Percentiles rank a stretch among this genome's conserved stretches.
Evolutionary conservation across 208 protist species (phyloP).

Genomic region (Wallacemonas sp.): DNA sequence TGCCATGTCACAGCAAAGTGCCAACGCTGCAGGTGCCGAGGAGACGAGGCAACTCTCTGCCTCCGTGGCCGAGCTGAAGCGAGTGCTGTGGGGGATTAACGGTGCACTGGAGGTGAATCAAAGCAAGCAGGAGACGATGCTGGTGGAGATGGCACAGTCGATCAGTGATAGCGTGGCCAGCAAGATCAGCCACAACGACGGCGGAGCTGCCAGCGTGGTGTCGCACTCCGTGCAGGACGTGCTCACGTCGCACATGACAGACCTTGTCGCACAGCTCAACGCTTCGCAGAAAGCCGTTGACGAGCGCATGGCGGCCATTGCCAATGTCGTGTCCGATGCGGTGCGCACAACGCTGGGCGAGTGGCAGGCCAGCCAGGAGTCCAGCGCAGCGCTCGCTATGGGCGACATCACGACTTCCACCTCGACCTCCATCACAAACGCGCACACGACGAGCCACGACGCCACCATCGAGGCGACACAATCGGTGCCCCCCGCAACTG

Average conservation of each 20-base stretch:
- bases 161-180: constrained; percentile 61
- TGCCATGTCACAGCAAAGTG: too few species aligned
- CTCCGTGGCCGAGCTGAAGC: constrained; percentile 38
- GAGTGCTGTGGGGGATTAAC: constrained; percentile 15
- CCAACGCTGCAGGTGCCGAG: background rate
- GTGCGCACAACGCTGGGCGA: background rate
- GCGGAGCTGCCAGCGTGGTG: constrained; percentile 18
- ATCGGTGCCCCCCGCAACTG: constrained; percentile 12
- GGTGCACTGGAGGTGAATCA: constrained; percentile 25
- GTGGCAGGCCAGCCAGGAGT: background rate
- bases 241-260: constrained; percentile 39
- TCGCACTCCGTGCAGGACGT: constrained; percentile 51
- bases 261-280: constrained; percentile 30
- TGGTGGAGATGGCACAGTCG: constrained; percentile 57
- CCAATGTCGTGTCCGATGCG: constrained; percentile 3
- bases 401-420: too few species aligned
- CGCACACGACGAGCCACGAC: background rate
- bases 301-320: constrained; percentile 9
- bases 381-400: too few species aligned
- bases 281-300: constrained; percentile 23
- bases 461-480: background rate
- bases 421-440: background rate
- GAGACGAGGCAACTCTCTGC: constrained; percentile 13
- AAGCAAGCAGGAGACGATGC: constrained; percentile 38
- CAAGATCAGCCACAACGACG: background rate